Evolutionary conservation across 208 protist species (phyloP), one percentile per base, ranked within the genome.

Genomic region (Naegleria gruberi): DNA sequence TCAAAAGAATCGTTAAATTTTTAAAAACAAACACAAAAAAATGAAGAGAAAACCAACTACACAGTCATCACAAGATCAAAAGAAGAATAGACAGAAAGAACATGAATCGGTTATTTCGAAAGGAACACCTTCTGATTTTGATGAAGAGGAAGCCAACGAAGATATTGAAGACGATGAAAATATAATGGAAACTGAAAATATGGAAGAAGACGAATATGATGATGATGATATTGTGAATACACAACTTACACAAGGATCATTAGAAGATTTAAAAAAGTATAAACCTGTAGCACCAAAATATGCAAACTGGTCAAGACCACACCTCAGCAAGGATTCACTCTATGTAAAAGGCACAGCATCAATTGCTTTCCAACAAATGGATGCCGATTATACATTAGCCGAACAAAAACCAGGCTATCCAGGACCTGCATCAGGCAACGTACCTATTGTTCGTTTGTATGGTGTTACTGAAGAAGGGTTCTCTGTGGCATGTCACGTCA

Each of bases 381-480:
- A 88, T 43, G 17, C 45, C 7, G 84, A 88, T 65, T 88, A 88
- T 42, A 43, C 6, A 6, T 10, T 88, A 17, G 84, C 45, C 7
- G 37, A 40, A 43, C 43, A 88, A 65, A 73, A 73, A 26, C 45
- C 44, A 43, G 45, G 45, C 30, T 88, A 65, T 65, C 43, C 84
- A 26, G 45, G 45, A 23, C 84, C 43, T 23, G 30, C 19, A 10
- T 4, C 0, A 26, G 30, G 30, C 7, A 43, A 19, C n/a, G 92
- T 47, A 4, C 91, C 94, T 34, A 90, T 94, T 40, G 82, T 94
- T 43, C 87, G 92, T 42, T 40, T 95, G 19, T 95, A 92, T 93
- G 94, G 94, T 47, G 92, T 95, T 26, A 95, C 93, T 12, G 43
- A 87, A 41, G 92, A 90, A 37, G 95, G 95, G 4, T 26, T 94